These are phyloP conservation scores for Aspergillus sp. DNA, from an alignment of 2,329 filamentous ascomycete species.

Conservation along the genomic window DNA sequence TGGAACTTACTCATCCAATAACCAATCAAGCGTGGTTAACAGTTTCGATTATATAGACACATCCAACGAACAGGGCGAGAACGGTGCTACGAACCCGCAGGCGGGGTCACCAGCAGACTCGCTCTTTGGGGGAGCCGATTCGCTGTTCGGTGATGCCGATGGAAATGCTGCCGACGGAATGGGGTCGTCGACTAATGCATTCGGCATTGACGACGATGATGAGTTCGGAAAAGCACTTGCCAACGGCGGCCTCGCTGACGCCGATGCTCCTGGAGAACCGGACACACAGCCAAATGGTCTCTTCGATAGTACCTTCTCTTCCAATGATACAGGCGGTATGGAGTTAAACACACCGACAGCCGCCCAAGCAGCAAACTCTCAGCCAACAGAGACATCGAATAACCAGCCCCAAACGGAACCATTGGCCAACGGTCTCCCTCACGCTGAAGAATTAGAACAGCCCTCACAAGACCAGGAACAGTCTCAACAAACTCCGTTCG, in stretches of 20 bases:
- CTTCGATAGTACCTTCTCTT: conserved; percentile 1
- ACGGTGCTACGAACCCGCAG: conserved; percentile 55
- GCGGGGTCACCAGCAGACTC: conserved; percentile 71
- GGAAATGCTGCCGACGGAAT: conserved; percentile 49
- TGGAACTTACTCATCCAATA: conserved; percentile 76
- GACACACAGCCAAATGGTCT: conserved; percentile 25
- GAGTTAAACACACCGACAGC: conserved; percentile 7
- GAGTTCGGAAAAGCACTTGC: conserved; percentile 76
- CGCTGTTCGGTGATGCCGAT: conserved; percentile 82
- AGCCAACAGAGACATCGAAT: conserved; percentile 23
- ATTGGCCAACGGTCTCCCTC: conserved; percentile 42
- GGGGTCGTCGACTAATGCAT: conserved; percentile 57
- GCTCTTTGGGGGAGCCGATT: conserved; percentile 81
- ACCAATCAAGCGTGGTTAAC: conserved; percentile 60
- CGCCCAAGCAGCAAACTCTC: conserved; percentile 18
- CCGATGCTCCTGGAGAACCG: conserved; percentile 38
- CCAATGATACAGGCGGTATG: conserved; percentile 11
- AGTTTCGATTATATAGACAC: conserved; percentile 50
- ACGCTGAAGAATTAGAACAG: conserved; percentile 43
- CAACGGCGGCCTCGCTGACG: conserved; percentile 56
- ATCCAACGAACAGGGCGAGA: conserved; percentile 34
- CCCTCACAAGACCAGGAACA: conserved; percentile 24
- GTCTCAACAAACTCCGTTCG: conserved; percentile 28
- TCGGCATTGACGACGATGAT: conserved; percentile 80
- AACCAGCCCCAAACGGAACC: conserved; percentile 30